Percentiles rank a stretch among this genome's conserved stretches.
Conservation (phyloP, 768 basidiomycete genomes). For the Auriculariales sp. region DNA sequence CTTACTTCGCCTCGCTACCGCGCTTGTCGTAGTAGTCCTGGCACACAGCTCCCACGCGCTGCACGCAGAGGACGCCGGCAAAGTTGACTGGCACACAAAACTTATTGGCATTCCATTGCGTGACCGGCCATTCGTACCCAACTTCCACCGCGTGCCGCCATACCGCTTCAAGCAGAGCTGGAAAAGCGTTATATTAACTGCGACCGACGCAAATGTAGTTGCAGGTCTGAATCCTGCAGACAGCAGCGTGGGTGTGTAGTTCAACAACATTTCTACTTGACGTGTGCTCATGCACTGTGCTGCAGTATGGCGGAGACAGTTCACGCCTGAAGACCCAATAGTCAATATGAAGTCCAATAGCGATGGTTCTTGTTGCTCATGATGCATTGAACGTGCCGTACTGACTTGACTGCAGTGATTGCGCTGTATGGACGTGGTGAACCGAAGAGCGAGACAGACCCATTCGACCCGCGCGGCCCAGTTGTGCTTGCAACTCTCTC, state of each 20-base stretch:
- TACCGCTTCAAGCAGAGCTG: conserved; percentile 14
- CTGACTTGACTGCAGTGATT: conserved; percentile 1
- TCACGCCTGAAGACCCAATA: conserved; percentile 55
- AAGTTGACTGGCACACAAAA: conserved; percentile 78
- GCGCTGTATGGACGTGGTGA: conserved; percentile 1
- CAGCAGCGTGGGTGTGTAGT: conserved; percentile 52
- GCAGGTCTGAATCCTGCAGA: conserved; percentile 53
- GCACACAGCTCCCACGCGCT: conserved; percentile 22
- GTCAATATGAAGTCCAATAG: conserved; percentile 43
- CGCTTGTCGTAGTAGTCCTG: not conserved
- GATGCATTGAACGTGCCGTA: not conserved
- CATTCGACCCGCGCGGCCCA: not conserved
- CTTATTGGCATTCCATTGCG: conserved; percentile 60
- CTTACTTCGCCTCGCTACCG: not conserved
- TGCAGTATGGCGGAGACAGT: conserved; percentile 12
- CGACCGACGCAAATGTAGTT: conserved; percentile 62
- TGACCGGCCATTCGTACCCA: conserved; percentile 35
- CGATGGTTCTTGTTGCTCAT: conserved; percentile 26
- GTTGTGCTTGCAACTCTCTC: conserved; percentile 61
- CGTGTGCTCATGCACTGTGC: conserved; percentile 2
- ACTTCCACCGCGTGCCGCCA: conserved; percentile 31
- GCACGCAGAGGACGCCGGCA: conserved; percentile 61
- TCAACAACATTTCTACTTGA: not conserved
- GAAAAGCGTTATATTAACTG: conserved; percentile 42
- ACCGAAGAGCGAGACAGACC: not conserved